These are phyloP conservation scores for Gastrolobium villosum DNA, from an alignment of 306 rosid genomes.

Conservation along the genomic window DNA sequence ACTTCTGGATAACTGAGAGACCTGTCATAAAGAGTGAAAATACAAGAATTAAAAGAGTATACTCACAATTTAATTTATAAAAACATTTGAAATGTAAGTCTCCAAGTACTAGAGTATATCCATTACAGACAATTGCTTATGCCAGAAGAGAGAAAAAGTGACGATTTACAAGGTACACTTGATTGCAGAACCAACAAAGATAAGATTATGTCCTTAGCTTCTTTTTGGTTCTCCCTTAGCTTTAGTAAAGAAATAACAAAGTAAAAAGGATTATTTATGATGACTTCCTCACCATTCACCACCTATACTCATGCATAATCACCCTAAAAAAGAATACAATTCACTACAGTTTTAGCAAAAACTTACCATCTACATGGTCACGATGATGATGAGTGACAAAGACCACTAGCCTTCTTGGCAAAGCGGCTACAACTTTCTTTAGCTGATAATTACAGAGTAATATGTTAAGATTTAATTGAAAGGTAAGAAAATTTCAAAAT, in stretches of 20 bases:
- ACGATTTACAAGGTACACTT: constrained; percentile 29
- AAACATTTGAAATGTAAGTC: constrained; percentile 11
- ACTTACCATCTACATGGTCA: constrained; percentile 91
- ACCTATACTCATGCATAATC: constrained; percentile 28
- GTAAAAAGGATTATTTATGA: constrained; percentile 32
- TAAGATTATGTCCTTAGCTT: constrained; percentile 27
- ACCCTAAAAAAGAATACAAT: constrained; percentile 15
- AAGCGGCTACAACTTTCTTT: constrained; percentile 67
- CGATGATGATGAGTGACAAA: constrained; percentile 89
- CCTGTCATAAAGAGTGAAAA: constrained; percentile 61
- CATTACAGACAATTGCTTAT: constrained; percentile 33
- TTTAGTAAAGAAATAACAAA: constrained; percentile 25
- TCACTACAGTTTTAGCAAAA: constrained; percentile 16
- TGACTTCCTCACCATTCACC: constrained; percentile 38
- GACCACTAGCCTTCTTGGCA: constrained; percentile 82
- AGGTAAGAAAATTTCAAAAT: constrained; percentile 18
- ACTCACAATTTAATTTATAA: background rate
- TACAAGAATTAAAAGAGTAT: background rate
- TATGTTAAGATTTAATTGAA: constrained; percentile 43
- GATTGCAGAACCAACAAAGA: constrained; percentile 39
- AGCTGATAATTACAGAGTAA: constrained; percentile 68
- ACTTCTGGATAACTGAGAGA: constrained; percentile 80
- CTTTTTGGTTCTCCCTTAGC: constrained; percentile 15
- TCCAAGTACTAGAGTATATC: constrained; percentile 12
- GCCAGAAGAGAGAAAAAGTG: constrained; percentile 21